phyloP scores from a whole-genome alignment of 176 grass and related monocot species.

The Tuctoria greenei region DNA sequence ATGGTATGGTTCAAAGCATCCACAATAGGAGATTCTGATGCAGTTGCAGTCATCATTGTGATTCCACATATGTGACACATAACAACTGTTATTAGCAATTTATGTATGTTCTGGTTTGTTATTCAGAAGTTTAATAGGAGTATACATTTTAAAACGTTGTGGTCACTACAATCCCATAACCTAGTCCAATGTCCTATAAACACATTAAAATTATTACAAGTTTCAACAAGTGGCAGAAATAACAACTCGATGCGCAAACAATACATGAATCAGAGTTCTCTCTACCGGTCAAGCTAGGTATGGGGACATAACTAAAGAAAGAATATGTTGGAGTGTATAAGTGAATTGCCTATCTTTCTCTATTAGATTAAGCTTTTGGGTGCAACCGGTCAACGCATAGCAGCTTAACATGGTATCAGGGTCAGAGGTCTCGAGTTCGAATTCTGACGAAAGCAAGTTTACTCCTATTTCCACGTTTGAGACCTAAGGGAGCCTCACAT shows the following conservation, averaged over 20 bases:
- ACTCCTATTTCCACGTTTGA: too few species aligned
- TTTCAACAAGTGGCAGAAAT: constrained; percentile 1
- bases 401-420: too few species aligned
- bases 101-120: not conserved
- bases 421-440: too few species aligned
- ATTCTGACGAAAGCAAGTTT: too few species aligned
- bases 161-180: not conserved
- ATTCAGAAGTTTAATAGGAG: not conserved
- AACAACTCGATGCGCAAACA: not conserved
- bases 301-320: not conserved
- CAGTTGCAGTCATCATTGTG: not conserved
- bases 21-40: not conserved
- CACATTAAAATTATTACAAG: not conserved
- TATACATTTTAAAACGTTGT: not conserved
- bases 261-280: not conserved
- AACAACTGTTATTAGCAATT: not conserved
- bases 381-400: too few species aligned
- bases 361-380: too few species aligned
- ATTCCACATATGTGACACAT: not conserved
- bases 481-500: too few species aligned
- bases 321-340: too few species aligned
- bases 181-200: not conserved
- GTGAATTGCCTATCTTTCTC: too few species aligned
- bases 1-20: constrained; percentile 10
- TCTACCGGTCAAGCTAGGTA: not conserved